These are phyloP conservation scores for Cytospora piceae DNA, from an alignment of 2,329 filamentous ascomycete genomes.

Conservation along the genomic window DNA sequence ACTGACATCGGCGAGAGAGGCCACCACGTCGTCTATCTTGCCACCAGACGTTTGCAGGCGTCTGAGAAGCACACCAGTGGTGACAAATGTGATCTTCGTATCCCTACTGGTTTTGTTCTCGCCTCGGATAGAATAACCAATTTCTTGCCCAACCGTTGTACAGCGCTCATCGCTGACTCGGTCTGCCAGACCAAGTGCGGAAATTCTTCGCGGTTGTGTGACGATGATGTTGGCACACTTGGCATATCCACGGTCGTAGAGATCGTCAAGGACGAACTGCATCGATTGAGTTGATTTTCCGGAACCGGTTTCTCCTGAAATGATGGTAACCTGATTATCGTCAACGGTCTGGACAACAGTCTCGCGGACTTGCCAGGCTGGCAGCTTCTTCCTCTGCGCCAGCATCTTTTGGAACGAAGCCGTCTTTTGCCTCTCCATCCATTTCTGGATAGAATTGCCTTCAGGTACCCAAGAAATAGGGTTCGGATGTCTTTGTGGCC, in stretches of 20 bases:
- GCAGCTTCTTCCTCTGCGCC: conserved; percentile 70
- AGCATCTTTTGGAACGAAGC: conserved; percentile 76
- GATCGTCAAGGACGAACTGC: conserved; percentile 91
- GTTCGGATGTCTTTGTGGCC: conserved; percentile 53
- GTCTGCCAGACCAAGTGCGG: conserved; percentile 89
- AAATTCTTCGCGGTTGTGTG: conserved; percentile 93
- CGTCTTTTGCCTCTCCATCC: conserved; percentile 68
- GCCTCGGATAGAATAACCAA: conserved; percentile 89
- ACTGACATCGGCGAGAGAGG: conserved; percentile 84
- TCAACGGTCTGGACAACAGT: conserved; percentile 76
- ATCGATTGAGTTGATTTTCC: conserved; percentile 97
- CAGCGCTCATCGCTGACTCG: conserved; percentile 93
- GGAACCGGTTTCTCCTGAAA: conserved; percentile 94
- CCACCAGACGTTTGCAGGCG: conserved; percentile 90
- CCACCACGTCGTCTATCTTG: conserved; percentile 75
- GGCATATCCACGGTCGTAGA: conserved; percentile 77
- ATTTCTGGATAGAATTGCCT: conserved; percentile 64
- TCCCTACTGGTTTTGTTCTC: conserved; percentile 75
- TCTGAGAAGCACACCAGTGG: conserved; percentile 88
- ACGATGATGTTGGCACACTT: conserved; percentile 87
- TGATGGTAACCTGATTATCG: conserved; percentile 86
- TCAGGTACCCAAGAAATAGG: conserved; percentile 68
- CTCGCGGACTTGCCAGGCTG: conserved; percentile 84
- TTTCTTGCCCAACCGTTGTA: conserved; percentile 77
- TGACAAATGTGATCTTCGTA: conserved; percentile 94